phyloP scores from a whole-genome alignment of 345 rosid genomes.

The Nephelium lappaceum region DNA sequence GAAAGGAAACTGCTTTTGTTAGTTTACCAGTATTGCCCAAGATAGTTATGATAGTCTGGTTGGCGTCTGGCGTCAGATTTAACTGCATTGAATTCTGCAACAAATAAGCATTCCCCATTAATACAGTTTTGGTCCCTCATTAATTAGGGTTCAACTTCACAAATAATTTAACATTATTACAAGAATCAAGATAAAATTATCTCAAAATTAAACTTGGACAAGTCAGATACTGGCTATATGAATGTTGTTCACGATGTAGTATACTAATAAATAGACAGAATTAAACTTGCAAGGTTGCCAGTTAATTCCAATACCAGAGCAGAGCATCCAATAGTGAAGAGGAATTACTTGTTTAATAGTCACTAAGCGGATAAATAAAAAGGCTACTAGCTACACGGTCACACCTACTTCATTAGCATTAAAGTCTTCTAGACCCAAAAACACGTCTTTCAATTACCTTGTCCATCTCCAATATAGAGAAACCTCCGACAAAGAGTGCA shows the following conservation, averaged over 20 bases:
- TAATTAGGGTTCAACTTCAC: background rate
- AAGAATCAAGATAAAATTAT: background rate
- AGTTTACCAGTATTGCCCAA: slow-evolving; percentile 80
- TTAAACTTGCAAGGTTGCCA: background rate
- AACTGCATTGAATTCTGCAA: slow-evolving; percentile 57
- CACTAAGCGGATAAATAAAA: background rate
- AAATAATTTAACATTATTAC: background rate
- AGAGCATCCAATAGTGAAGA: background rate
- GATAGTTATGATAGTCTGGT: slow-evolving; percentile 63
- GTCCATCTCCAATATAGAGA: slow-evolving; percentile 64
- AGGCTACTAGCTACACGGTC: slow-evolving; percentile 13
- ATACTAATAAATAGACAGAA: background rate
- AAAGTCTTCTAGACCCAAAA: background rate
- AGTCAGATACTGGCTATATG: background rate
- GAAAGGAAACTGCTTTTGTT: background rate
- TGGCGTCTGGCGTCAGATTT: slow-evolving; percentile 62
- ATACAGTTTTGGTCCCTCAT: background rate
- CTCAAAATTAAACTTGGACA: background rate
- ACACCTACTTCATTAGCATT: slow-evolving; percentile 3
- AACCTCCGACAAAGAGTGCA: slow-evolving; percentile 87
- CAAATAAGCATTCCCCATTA: slow-evolving; percentile 17
- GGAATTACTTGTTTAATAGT: background rate
- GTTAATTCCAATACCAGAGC: background rate
- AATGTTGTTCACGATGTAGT: background rate
- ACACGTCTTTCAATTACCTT: slow-evolving; percentile 51